These are phyloP conservation scores for Antitrichia curtipendula DNA, from an alignment of 225 moss, liverwort and hornwort species.

Conservation along the genomic window DNA sequence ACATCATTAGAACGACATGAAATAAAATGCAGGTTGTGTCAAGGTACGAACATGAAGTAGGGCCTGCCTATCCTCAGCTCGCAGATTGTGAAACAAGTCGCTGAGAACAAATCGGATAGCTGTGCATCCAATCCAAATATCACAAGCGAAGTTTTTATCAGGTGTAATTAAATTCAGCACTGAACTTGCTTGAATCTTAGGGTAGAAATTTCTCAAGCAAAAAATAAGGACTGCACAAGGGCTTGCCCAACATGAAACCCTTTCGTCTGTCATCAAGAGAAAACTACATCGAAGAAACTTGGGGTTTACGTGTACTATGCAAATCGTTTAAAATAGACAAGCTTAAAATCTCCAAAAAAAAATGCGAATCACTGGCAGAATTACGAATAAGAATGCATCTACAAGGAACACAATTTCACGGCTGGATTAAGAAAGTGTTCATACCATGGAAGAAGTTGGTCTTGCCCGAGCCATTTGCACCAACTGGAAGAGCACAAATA, in stretches of 20 bases:
- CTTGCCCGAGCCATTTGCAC: conserved; percentile 95
- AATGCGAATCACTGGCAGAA: neutral
- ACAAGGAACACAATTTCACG: neutral
- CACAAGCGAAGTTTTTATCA: neutral
- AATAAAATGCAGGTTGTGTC: neutral
- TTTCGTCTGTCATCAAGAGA: neutral
- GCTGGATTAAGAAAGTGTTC: neutral
- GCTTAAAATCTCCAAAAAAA: neutral
- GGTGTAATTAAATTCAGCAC: neutral
- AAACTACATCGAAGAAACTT: neutral
- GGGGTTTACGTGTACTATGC: neutral
- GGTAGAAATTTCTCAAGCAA: neutral
- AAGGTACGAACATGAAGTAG: conserved; percentile 65
- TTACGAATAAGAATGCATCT: neutral
- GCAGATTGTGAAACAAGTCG: conserved; percentile 86
- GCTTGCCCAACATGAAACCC: neutral
- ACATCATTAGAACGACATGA: neutral
- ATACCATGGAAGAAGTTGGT: conserved; percentile 94
- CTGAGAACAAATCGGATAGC: conserved; percentile 92
- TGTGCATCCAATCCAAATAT: conserved; percentile 15
- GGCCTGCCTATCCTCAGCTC: conserved; percentile 91
- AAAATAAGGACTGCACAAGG: neutral
- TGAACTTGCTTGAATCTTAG: neutral
- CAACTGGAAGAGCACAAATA: conserved; percentile 35
- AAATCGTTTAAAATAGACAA: neutral